Conservation (phyloP, 78 protist species). For the Tieghemostelium lacteum region DNA sequence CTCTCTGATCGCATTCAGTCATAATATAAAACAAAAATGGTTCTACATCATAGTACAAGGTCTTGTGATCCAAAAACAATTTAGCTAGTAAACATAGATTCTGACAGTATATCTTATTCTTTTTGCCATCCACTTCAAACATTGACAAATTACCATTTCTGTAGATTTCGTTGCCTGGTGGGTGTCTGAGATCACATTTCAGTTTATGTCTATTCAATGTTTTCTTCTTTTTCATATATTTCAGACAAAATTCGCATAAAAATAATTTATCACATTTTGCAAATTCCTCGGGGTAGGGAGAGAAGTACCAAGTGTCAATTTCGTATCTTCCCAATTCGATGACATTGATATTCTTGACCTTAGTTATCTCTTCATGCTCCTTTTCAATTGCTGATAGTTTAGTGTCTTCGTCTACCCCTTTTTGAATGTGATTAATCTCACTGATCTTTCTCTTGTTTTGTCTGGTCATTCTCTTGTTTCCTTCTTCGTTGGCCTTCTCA, state of each 20-base stretch:
- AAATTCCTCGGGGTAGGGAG: constrained; percentile 96
- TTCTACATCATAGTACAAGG: constrained; percentile 94
- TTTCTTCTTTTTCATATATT: constrained; percentile 88
- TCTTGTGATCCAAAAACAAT: constrained; percentile 97
- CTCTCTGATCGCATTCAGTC: constrained; percentile 90
- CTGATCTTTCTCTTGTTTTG: constrained; percentile 62
- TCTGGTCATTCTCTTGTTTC: constrained; percentile 54
- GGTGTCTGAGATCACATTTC: constrained; percentile 90
- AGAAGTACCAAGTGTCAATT: constrained; percentile 97
- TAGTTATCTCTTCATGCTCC: constrained; percentile 94
- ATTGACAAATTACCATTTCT: constrained; percentile 82
- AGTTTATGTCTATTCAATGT: constrained; percentile 87
- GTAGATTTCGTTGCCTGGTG: constrained; percentile 98
- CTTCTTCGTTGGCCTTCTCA: constrained; percentile 47
- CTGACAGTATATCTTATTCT: constrained; percentile 95
- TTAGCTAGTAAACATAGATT: constrained; percentile 95
- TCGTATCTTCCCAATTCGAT: constrained; percentile 90
- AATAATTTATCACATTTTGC: constrained; percentile 82
- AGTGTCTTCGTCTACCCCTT: constrained; percentile 21
- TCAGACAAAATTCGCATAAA: constrained; percentile 95
- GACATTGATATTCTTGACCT: constrained; percentile 93
- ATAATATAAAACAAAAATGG: constrained; percentile 97
- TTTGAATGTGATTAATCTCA: constrained; percentile 71
- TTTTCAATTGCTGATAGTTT: constrained; percentile 80
- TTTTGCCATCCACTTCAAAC: constrained; percentile 96